A percentile compares a stretch with the other conserved stretches of the same genome.
These are phyloP conservation scores for Arachnomyces sp. DNA, from an alignment of 2,329 filamentous ascomycete species.

Conservation along the genomic window DNA sequence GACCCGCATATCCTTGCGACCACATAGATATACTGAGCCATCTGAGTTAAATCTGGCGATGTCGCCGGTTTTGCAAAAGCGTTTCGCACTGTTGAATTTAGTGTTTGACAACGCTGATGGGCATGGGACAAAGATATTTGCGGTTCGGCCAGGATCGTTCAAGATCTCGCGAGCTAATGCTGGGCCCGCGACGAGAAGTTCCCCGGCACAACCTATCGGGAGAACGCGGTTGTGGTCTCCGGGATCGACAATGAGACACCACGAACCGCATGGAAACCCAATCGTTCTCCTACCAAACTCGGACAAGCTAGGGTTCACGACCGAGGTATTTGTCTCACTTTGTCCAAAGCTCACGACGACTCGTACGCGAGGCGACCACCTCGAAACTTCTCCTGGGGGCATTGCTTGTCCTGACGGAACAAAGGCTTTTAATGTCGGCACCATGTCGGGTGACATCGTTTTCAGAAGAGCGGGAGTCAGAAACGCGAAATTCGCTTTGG, in stretches of 20 bases:
- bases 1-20: constrained; percentile 21
- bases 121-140: constrained; percentile 16
- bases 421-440: constrained; percentile 32
- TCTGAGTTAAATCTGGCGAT: constrained; percentile 17
- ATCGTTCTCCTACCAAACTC: constrained; percentile 28
- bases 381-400: constrained; percentile 18
- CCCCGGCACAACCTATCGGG: constrained; percentile 34
- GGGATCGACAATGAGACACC: constrained; percentile 32
- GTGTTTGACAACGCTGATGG: constrained; percentile 13
- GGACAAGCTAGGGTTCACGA: constrained; percentile 19
- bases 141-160: constrained; percentile 17
- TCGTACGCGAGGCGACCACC: constrained; percentile 28
- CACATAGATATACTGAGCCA: constrained; percentile 16
- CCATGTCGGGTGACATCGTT: constrained; percentile 28
- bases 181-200: constrained; percentile 34
- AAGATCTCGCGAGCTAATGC: constrained; percentile 22
- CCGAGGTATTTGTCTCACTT: constrained; percentile 30
- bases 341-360: constrained; percentile 35
- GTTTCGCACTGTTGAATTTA: constrained; percentile 7
- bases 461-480: constrained; percentile 50
- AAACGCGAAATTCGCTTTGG: constrained; percentile 45
- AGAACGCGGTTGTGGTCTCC: constrained; percentile 26
- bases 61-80: constrained; percentile 23
- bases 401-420: constrained; percentile 18
- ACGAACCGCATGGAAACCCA: constrained; percentile 22